A percentile compares a stretch with the other conserved stretches of the same genome.
Conservation (phyloP, 495 filamentous ascomycete species). For the Trichoderma orchidacearum region DNA sequence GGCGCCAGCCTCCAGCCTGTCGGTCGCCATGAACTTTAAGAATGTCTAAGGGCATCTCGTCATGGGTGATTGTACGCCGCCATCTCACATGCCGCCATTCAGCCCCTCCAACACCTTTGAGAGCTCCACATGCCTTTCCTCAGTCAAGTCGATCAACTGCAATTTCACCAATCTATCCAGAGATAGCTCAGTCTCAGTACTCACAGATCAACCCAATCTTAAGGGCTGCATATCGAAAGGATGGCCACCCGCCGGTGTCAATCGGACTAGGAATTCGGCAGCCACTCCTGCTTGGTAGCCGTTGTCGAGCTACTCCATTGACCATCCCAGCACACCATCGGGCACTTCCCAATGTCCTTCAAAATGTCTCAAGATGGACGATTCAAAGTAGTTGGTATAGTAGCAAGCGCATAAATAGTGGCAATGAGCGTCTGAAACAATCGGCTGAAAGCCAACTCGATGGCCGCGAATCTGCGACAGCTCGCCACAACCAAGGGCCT, state of each 20-base stretch:
- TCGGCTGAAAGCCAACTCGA: not conserved
- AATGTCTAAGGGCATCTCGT: conserved; percentile 2
- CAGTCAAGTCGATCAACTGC: not conserved
- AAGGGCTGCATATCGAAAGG: not conserved
- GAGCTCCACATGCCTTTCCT: not conserved
- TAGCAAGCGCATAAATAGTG: not conserved
- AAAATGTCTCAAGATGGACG: not conserved
- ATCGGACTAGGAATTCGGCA: not conserved
- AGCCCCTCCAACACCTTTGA: conserved; percentile 1
- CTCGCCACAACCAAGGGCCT: conserved; percentile 7
- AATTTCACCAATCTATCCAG: not conserved
- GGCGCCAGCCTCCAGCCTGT: not conserved
- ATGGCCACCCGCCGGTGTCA: not conserved
- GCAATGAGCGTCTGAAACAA: not conserved
- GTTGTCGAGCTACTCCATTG: not conserved
- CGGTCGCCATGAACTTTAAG: conserved; percentile 1
- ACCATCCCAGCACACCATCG: not conserved
- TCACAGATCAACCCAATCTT: not conserved
- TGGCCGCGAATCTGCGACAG: not conserved
- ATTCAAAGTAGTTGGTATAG: not conserved
- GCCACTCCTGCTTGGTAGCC: not conserved
- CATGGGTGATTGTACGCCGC: not conserved
- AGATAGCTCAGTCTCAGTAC: not conserved
- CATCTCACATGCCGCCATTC: not conserved
- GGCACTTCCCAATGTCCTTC: not conserved